These are phyloP conservation scores for Leptodermis oblonga DNA, from an alignment of 257 asterid species.

Conservation along the genomic window DNA sequence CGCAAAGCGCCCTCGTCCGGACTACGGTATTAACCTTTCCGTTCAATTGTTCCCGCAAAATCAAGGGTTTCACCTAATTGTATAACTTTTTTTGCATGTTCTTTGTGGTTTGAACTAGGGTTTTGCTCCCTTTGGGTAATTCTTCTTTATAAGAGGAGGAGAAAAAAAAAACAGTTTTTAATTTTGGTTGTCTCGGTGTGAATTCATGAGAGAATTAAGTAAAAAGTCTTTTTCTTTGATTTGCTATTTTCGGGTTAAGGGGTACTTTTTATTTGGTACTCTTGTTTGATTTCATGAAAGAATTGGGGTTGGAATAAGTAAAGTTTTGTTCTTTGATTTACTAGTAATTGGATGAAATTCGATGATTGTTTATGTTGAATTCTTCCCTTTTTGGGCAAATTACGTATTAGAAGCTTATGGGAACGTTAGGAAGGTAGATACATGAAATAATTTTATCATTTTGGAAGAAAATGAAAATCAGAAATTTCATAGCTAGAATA, in stretches of 20 bases:
- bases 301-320: neutral
- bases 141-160: neutral
- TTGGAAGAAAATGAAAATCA: neutral
- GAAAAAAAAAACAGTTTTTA: too few species aligned
- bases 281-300: neutral
- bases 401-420: neutral
- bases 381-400: neutral
- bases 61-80: neutral
- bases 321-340: neutral
- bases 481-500: neutral
- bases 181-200: neutral
- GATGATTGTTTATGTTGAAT: neutral
- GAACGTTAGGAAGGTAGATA: neutral
- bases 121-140: neutral
- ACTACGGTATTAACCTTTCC: conserved; percentile 38
- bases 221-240: neutral
- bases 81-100: neutral
- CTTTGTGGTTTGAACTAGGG: neutral
- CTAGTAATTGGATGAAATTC: neutral
- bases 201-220: neutral
- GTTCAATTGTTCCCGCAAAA: neutral
- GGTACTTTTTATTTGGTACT: neutral
- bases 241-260: neutral
- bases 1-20: conserved; percentile 73
- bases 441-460: neutral